Evolutionary conservation across 345 rosid species (phyloP).

Genomic region (Gossypium turneri): DNA sequence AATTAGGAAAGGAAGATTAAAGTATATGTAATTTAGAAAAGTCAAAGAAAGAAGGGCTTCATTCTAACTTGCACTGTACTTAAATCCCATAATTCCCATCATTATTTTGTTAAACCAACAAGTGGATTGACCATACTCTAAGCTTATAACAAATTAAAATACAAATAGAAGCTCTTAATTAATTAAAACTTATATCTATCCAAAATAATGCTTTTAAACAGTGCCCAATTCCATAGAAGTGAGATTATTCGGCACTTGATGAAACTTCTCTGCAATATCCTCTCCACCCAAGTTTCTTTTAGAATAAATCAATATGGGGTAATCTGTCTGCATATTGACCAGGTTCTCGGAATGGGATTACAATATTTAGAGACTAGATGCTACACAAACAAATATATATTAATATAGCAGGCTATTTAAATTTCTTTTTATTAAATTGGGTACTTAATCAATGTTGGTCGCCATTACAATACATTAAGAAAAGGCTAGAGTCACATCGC

Average conservation of each 20-base stretch:
- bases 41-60: constrained; percentile 57
- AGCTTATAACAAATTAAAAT: constrained; percentile 6
- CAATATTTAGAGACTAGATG: constrained; percentile 13
- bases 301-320: constrained; percentile 1
- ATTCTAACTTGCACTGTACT: constrained; percentile 29
- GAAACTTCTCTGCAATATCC: constrained; percentile 51
- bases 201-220: constrained; percentile 22
- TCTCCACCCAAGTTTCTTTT: constrained; percentile 36
- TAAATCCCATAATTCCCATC: constrained; percentile 15
- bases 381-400: no score
- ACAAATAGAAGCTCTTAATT: background rate
- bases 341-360: constrained; percentile 42
- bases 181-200: constrained; percentile 1
- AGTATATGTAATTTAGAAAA: constrained; percentile 27
- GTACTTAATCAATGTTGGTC: no score
- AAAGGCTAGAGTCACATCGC: no score
- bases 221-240: constrained; percentile 29
- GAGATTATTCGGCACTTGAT: constrained; percentile 43
- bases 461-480: no score
- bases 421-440: no score
- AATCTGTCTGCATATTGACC: constrained; percentile 51
- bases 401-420: no score
- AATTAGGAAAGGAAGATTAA: constrained; percentile 34
- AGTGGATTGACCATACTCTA: constrained; percentile 42
- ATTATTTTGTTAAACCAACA: constrained; percentile 30